A percentile compares a stretch with the other conserved stretches of the same genome.
phyloP scores from a whole-genome alignment of 768 basidiomycete genomes.

The Boletus sp. region DNA sequence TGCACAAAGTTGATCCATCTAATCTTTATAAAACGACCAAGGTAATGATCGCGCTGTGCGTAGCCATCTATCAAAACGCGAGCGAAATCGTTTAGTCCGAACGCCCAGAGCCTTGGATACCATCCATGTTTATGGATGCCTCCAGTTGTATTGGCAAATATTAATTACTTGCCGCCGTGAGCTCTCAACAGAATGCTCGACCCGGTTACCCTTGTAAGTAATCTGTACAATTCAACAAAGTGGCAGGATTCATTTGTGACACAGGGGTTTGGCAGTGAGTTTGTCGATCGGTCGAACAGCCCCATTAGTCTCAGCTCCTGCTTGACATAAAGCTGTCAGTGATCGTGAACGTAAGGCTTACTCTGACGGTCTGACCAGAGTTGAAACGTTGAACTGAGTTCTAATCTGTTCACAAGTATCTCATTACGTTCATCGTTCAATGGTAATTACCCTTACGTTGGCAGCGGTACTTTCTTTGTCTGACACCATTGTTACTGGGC shows the following conservation, averaged over 20 bases:
- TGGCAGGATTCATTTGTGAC: neutral
- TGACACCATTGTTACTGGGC: neutral
- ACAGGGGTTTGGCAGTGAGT: constrained; percentile 1
- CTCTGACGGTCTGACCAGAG: neutral
- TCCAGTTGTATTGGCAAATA: constrained; percentile 3
- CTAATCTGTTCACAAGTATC: neutral
- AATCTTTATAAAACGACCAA: neutral
- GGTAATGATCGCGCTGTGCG: neutral
- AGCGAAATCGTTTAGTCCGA: neutral
- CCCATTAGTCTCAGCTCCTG: neutral
- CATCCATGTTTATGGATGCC: constrained; percentile 1
- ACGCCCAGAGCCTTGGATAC: constrained; percentile 1
- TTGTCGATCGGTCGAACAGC: neutral
- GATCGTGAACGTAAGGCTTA: neutral
- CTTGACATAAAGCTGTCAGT: constrained; percentile 1
- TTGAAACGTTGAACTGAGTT: neutral
- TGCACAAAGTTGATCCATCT: neutral
- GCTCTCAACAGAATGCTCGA: neutral
- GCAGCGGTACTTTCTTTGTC: neutral
- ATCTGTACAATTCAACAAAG: neutral
- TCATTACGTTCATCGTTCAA: constrained; percentile 1
- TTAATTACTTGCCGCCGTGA: neutral
- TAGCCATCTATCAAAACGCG: neutral
- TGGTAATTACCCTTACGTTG: neutral
- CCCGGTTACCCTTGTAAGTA: neutral